Percentiles rank a stretch among this genome's conserved stretches.
Conservation (phyloP, 73 alveolate species). For the Stentor roeselii region DNA sequence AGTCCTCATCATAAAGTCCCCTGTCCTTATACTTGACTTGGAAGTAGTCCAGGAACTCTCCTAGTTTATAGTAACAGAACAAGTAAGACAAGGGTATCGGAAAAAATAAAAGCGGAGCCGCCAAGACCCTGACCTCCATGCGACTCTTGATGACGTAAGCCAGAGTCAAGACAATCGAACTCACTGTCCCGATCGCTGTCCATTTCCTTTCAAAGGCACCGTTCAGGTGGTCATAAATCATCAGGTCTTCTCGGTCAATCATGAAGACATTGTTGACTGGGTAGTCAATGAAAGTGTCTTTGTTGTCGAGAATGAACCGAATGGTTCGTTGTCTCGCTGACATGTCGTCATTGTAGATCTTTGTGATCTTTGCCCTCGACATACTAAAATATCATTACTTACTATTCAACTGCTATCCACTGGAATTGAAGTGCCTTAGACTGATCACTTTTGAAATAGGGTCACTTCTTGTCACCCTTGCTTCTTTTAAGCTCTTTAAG, state of each 20-base stretch:
- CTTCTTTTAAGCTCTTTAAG: background rate
- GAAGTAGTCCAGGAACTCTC: background rate
- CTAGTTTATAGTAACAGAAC: background rate
- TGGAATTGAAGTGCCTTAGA: too few relatives aligned
- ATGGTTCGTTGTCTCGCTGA: background rate
- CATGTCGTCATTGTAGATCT: background rate
- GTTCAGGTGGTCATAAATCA: background rate
- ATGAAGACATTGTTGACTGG: background rate
- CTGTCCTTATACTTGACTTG: background rate
- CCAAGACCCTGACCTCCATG: background rate
- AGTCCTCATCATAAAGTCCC: background rate
- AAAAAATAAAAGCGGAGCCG: background rate
- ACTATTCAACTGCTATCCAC: too few relatives aligned
- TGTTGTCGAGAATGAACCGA: background rate
- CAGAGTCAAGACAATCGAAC: background rate
- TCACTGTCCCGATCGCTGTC: background rate
- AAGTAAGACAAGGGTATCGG: background rate
- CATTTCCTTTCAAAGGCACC: background rate
- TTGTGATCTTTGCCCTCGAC: background rate
- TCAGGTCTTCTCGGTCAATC: conserved; percentile 18
- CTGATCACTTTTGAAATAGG: too few relatives aligned
- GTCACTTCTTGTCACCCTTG: too few relatives aligned
- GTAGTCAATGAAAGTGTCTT: background rate
- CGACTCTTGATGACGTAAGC: background rate
- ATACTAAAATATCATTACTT: too few relatives aligned